Base-by-base conservation (phyloP, 2,329 filamentous ascomycete species). In the Aureobasidium vineae region DNA sequence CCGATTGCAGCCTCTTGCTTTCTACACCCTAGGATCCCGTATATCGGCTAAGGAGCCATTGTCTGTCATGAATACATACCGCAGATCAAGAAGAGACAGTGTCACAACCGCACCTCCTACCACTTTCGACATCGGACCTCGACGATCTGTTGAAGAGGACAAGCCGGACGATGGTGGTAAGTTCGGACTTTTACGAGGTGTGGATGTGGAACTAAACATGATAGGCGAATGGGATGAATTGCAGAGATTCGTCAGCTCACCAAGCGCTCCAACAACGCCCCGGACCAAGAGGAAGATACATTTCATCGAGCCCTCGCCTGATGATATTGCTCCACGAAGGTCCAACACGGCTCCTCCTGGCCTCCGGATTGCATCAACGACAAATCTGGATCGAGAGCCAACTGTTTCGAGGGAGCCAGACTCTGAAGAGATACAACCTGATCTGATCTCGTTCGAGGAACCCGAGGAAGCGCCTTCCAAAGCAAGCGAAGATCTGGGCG, bases 251-350 rank as follows among this genome's bases (percentile, higher is more conserved):
- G 19, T 53, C 43, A 53, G 54, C 11, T 56, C 40, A 26, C 64
- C 64, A 31, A 66, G 64, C 11, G 64, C 40, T 7, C 64, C 64
- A 21, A 52, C 53, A 15, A 66, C 64, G 2, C 64, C 64, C 5
- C 40, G 50, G 21, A 53, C 50, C 10, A 70, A 67, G 41, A 70
- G 70, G 47, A 67, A 63, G 36, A 63, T 65, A 1, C 68, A 68
- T 41, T 71, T 71, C 40, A 66, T 53, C 16, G 70, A 71, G 38
- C 66, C 67, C 13, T 33, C 66, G 0, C 43, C 63, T 3, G 63
- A 52, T 11, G 40, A 66, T 21, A 6, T 65, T 36, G 26, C 43
- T 5, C 53, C 68, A 19, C 63, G 60, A 31, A 52, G 69, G 40
- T 66, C 31, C 63, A 61, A 67, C n/a, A 59, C 65, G 3, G 45